Percentiles rank a stretch among this genome's conserved stretches.
Conservation (phyloP, 441 rosid species). For the Macaranga tanarius region DNA sequence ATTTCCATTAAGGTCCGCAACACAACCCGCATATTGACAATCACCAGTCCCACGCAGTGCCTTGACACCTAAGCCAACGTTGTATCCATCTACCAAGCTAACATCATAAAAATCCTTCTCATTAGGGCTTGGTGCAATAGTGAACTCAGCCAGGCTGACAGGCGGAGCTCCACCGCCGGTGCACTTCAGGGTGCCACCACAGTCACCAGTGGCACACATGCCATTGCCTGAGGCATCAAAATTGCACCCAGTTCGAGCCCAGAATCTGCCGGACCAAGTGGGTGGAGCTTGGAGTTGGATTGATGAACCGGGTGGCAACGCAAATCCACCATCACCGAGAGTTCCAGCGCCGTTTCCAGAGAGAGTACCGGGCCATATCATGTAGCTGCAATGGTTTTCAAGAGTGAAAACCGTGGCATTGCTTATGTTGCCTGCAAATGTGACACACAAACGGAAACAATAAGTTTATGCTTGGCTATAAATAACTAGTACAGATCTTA, state of each 20-base stretch:
- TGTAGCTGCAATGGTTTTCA: conserved; percentile 55
- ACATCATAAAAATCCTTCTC: conserved; percentile 86
- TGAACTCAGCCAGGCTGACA: conserved; percentile 67
- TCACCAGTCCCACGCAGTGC: conserved; percentile 66
- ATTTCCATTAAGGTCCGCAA: conserved; percentile 60
- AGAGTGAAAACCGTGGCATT: conserved; percentile 60
- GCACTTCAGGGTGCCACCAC: conserved; percentile 71
- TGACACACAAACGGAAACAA: not conserved
- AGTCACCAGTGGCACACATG: conserved; percentile 76
- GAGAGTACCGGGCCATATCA: conserved; percentile 77
- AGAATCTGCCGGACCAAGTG: conserved; percentile 75
- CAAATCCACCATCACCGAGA: conserved; percentile 70
- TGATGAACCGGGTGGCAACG: conserved; percentile 50
- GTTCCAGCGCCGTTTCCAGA: conserved; percentile 53
- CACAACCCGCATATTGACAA: conserved; percentile 86
- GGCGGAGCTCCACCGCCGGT: conserved; percentile 74
- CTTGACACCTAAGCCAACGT: conserved; percentile 61
- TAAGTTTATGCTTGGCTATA: not conserved
- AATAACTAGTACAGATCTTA: not conserved
- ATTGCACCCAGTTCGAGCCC: conserved; percentile 77
- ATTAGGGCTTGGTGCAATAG: conserved; percentile 38
- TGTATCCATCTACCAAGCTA: conserved; percentile 92
- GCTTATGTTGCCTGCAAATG: conserved; percentile 42
- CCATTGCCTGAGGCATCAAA: conserved; percentile 65
- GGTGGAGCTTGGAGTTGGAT: conserved; percentile 52